Conservation (phyloP, 257 asterid species). For the Apocynum venetum region DNA sequence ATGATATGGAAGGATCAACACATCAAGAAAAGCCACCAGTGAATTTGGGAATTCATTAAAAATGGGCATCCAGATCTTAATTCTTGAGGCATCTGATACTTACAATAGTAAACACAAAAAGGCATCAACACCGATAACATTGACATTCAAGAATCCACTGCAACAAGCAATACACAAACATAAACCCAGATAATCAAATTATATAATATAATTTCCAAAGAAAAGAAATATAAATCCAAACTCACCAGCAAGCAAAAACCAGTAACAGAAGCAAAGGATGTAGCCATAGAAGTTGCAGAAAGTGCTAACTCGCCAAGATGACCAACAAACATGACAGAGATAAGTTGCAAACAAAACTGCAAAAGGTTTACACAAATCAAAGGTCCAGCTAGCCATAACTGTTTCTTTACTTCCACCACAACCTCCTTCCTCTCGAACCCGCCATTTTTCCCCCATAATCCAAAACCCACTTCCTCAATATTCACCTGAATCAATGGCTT, state of each 20-base stretch:
- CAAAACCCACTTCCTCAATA: not conserved
- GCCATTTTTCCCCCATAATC: not conserved
- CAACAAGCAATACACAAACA: no score
- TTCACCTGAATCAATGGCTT: slow-evolving; percentile 1
- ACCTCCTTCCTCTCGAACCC: slow-evolving; percentile 29
- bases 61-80: no score
- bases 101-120: no score
- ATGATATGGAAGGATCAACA: not conserved
- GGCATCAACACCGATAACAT: no score
- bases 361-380: slow-evolving; percentile 46
- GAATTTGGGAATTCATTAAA: not conserved
- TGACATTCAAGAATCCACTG: no score
- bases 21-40: not conserved
- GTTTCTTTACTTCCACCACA: slow-evolving; percentile 57
- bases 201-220: not conserved
- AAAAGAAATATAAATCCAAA: not conserved
- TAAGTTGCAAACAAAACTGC: slow-evolving; percentile 62
- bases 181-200: no score
- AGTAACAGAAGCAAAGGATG: slow-evolving; percentile 81
- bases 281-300: slow-evolving; percentile 82
- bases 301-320: slow-evolving; percentile 72
- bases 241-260: slow-evolving; percentile 72
- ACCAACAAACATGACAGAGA: slow-evolving; percentile 83
- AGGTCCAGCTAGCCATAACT: slow-evolving; percentile 83
- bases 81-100: no score